These are phyloP conservation scores for Chlorokybus atmophyticus DNA, from an alignment of 139 green algal species.

Conservation along the genomic window DNA sequence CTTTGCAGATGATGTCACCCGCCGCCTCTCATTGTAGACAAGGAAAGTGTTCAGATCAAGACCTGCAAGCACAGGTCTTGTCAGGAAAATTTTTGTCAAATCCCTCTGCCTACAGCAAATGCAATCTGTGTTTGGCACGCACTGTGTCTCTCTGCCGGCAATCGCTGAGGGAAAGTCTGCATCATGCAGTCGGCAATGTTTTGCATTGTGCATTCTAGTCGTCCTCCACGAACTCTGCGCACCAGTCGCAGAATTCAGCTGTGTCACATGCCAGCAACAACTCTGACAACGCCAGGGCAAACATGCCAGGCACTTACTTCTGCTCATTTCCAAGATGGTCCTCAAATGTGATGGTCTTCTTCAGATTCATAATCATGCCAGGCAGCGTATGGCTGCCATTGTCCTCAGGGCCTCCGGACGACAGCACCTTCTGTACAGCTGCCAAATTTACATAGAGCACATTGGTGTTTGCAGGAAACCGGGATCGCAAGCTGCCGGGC, in stretches of 20 bases:
- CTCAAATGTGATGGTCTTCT: conserved; percentile 51
- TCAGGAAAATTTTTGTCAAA: too few relatives aligned
- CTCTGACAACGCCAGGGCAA: not conserved
- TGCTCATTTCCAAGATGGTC: conserved; percentile 14
- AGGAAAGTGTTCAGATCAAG: conserved; percentile 75
- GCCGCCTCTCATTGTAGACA: conserved; percentile 70
- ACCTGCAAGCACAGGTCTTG: too few relatives aligned
- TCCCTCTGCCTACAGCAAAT: not conserved
- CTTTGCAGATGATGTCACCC: conserved; percentile 78
- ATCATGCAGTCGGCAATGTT: conserved; percentile 37
- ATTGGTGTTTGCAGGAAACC: conserved; percentile 96
- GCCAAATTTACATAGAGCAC: conserved; percentile 79
- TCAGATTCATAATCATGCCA: conserved; percentile 95
- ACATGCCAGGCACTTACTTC: conserved; percentile 2
- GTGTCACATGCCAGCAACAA: not conserved
- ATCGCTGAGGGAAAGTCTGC: conserved; percentile 6
- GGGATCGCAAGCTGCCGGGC: conserved; percentile 10
- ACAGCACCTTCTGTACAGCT: conserved; percentile 10
- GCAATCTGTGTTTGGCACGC: not conserved
- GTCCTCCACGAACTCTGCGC: conserved; percentile 40
- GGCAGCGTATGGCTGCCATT: conserved; percentile 49
- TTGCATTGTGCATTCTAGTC: conserved; percentile 97
- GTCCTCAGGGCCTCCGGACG: conserved; percentile 6
- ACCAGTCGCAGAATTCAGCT: conserved; percentile 13
- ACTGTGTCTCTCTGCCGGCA: conserved; percentile 2